These are phyloP conservation scores for Blastocystis sp. DNA, from an alignment of 352 stramenopile genomes.

Conservation along the genomic window DNA sequence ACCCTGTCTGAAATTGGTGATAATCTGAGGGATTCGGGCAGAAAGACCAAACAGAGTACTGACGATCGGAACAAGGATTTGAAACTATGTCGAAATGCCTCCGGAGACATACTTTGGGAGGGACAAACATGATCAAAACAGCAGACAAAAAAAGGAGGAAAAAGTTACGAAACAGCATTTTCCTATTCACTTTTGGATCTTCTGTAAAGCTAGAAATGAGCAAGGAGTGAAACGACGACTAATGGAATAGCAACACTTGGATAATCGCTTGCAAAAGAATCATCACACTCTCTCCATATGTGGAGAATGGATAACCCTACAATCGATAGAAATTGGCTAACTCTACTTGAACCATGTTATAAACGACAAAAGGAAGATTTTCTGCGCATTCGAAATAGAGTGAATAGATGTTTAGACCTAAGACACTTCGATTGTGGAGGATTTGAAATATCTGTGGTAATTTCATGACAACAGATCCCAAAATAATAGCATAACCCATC, in stretches of 20 bases:
- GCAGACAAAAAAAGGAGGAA: slow-evolving; percentile 66
- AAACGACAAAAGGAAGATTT: slow-evolving; percentile 73
- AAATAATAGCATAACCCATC: slow-evolving; percentile 78
- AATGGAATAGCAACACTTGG: slow-evolving; percentile 74
- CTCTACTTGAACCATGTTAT: slow-evolving; percentile 67
- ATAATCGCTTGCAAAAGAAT: slow-evolving; percentile 77
- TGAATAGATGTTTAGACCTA: slow-evolving; percentile 73
- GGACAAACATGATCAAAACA: slow-evolving; percentile 64
- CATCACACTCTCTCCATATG: slow-evolving; percentile 76
- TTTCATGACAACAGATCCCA: slow-evolving; percentile 75
- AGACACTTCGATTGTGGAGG: slow-evolving; percentile 73
- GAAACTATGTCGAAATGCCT: neutral
- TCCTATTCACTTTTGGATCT: neutral
- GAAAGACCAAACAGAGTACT: slow-evolving; percentile 22
- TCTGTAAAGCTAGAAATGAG: slow-evolving; percentile 10
- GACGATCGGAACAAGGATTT: slow-evolving; percentile 33
- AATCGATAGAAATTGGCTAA: slow-evolving; percentile 63
- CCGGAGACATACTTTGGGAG: neutral
- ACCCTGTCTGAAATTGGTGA: slow-evolving; percentile 76
- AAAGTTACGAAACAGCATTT: slow-evolving; percentile 28
- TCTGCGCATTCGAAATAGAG: slow-evolving; percentile 80
- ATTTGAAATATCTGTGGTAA: slow-evolving; percentile 80
- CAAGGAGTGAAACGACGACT: slow-evolving; percentile 65
- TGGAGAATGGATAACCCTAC: slow-evolving; percentile 74
- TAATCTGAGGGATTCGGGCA: slow-evolving; percentile 50